A percentile compares a stretch with the other conserved stretches of the same genome.
Conservation (phyloP, 371 early-diverging fungal species). For the Mortierella polycephala region DNA sequence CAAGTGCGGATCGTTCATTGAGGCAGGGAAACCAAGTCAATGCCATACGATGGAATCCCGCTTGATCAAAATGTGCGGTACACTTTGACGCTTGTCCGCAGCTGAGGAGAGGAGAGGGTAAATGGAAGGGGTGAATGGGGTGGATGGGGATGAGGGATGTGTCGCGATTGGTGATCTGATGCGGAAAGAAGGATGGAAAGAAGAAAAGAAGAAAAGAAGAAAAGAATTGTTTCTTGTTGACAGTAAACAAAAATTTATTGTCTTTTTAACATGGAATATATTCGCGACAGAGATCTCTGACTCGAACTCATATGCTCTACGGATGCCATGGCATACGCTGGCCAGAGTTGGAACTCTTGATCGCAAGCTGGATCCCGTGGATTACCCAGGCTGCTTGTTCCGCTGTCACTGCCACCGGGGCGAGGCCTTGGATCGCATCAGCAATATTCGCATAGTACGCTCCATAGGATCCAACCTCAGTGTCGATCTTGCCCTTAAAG, state of each 20-base stretch:
- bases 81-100: too few species aligned
- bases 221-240: too few species aligned
- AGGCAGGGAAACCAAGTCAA: too few species aligned
- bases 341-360: conserved; percentile 60
- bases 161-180: too few species aligned
- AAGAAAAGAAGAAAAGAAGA: too few species aligned
- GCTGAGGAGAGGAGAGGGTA: not conserved
- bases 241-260: too few species aligned
- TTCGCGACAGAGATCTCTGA: not conserved
- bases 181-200: too few species aligned
- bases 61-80: too few species aligned
- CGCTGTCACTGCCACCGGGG: conserved; percentile 67
- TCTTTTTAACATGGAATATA: too few species aligned
- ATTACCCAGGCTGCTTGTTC: conserved; percentile 77
- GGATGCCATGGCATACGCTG: conserved; percentile 36
- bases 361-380: conserved; percentile 76
- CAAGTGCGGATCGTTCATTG: too few species aligned
- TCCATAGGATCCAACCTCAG: conserved; percentile 68
- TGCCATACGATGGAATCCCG: too few species aligned
- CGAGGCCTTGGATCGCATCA: conserved; percentile 65
- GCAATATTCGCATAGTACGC: conserved; percentile 75
- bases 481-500: conserved; percentile 67
- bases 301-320: too few species aligned
- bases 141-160: not conserved
- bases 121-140: not conserved